Evolutionary conservation across 805 yeast species (phyloP), one percentile per base, ranked within the genome.

Genomic region (Yarrowia alimentaria): DNA sequence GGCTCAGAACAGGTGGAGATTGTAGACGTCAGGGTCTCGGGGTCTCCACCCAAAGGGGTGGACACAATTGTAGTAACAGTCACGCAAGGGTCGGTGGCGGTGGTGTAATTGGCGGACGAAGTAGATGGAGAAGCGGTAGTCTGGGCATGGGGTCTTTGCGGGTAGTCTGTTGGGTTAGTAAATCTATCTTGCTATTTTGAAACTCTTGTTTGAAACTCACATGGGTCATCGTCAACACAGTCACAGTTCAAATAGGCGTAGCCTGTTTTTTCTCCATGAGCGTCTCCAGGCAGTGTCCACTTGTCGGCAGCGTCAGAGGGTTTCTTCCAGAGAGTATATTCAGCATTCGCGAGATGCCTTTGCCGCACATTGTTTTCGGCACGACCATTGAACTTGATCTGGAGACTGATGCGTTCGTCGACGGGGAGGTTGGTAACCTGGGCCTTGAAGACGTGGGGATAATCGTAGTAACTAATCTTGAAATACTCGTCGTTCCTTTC

Each of bases 371-470:
- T 40, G 19, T 28, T 28, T 5, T 13, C 8, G 12, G 28, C 19
- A 2, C 9, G 12, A 3, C 33, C 17, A 8, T 16, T 17, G 12
- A 40, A 26, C 7, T 9, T 16, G 10, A 40, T 2, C 4, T 19
- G 22, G 10, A 40, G 25, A 5, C 28, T 40, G 14, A 17, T 29
- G 19, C 18, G 18, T 13, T 5, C 10, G 31, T 18, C 18, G 14
- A 24, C 16, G 18, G 45, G 47, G 4, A 40, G 17, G 47, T 40
- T 40, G 26, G n/a, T n/a, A 4, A 40, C 25, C n/a, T 21, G 33
- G 3, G 33, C 47, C 10, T 18, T 40, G 19, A 40, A 40, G 8
- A 14, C 8, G 5, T 6, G 11, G 6, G 6, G 24, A 14, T 25
- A 18, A 7, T 38, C 14, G 6, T 9, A 2, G 32, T n/a, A 29